Base-by-base conservation (phyloP, 352 stramenopile genomes). In the Globisporangium solare region DNA sequence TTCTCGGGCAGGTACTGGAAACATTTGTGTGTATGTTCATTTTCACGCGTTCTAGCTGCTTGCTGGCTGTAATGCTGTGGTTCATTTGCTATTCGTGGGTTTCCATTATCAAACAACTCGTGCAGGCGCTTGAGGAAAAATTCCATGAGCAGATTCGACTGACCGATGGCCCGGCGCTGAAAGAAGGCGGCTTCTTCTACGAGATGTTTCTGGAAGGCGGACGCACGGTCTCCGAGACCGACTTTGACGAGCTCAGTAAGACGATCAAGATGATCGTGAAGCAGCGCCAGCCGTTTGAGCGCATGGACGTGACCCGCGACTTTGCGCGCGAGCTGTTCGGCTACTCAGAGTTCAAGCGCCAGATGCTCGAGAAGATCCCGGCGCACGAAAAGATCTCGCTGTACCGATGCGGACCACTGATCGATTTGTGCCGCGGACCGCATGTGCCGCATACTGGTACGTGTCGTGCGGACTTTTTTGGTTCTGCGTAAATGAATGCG, bases 101-200 rank as follows among this genome's bases (percentile, higher is more conserved):
- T 58, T 11, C 13, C 32, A 35, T 35, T 3, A 35, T 35, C 27
- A 35, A 35, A 35, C 27, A 35, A 35, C 27, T 35, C 18, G 27
- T 39, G 11, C 39, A 98, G 73, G 96, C 96, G 15, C 84, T 99
- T 40, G 98, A 99, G 66, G 79, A 94, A 51, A 89, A 98, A 64
- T 99, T 98, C 74, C 89, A 96, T 45, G 91, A 90, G 50, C 92
- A 99, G 57, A 87, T 99, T 31, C 98, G 93, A 22, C 96, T 99
- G 7, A 83, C 66, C 35, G 82, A 92, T 65, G 97, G 98, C 32
- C 97, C 98, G 17, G 79, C 97, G 27, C 67, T 99, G n/a, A 71
- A 58, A 22, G 90, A 98, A 47, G 93, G 95, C 59, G 98, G 98
- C 22, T 99, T 99, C 70, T 99, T 99, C 73, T 99, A 99, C 76